These are phyloP conservation scores for Tolypocladium paradoxum DNA, from an alignment of 2,329 filamentous ascomycete genomes.

Conservation along the genomic window DNA sequence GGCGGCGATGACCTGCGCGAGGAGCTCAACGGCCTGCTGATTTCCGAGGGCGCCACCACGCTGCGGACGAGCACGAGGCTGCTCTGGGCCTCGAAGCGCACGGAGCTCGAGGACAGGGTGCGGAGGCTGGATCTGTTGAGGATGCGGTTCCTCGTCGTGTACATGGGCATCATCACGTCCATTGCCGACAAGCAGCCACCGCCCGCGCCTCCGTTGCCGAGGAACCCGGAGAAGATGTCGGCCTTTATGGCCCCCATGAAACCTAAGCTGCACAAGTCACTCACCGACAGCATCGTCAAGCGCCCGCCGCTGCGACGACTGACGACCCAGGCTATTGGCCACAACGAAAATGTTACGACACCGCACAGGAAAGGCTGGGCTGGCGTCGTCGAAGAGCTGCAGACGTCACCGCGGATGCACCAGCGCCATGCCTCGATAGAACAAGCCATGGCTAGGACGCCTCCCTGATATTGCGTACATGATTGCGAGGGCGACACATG, in stretches of 20 bases:
- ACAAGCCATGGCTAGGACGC: slow-evolving; percentile 34
- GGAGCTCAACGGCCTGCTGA: slow-evolving; percentile 41
- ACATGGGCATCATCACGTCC: slow-evolving; percentile 46
- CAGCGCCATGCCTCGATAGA: slow-evolving; percentile 54
- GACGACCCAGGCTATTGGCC: slow-evolving; percentile 42
- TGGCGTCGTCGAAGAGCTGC: slow-evolving; percentile 52
- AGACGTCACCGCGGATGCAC: slow-evolving; percentile 49
- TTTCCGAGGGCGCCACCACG: slow-evolving; percentile 30
- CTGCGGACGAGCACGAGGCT: slow-evolving; percentile 39
- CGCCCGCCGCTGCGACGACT: slow-evolving; percentile 40
- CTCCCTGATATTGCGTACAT: slow-evolving; percentile 5
- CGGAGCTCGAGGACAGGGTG: slow-evolving; percentile 44
- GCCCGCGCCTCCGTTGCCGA: slow-evolving; percentile 16
- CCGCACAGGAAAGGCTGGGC: slow-evolving; percentile 48
- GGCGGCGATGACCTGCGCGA: slow-evolving; percentile 50
- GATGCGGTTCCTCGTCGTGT: slow-evolving; percentile 54
- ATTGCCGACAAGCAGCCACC: slow-evolving; percentile 23
- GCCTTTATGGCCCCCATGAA: slow-evolving; percentile 18
- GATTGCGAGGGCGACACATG: neutral
- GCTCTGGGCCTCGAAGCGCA: slow-evolving; percentile 46
- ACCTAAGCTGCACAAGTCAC: slow-evolving; percentile 26
- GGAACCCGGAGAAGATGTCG: slow-evolving; percentile 24
- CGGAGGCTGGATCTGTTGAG: slow-evolving; percentile 49
- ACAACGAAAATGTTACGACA: slow-evolving; percentile 34
- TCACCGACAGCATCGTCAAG: slow-evolving; percentile 32